phyloP scores from a whole-genome alignment of 768 basidiomycete genomes.

The Collybia mongolica region DNA sequence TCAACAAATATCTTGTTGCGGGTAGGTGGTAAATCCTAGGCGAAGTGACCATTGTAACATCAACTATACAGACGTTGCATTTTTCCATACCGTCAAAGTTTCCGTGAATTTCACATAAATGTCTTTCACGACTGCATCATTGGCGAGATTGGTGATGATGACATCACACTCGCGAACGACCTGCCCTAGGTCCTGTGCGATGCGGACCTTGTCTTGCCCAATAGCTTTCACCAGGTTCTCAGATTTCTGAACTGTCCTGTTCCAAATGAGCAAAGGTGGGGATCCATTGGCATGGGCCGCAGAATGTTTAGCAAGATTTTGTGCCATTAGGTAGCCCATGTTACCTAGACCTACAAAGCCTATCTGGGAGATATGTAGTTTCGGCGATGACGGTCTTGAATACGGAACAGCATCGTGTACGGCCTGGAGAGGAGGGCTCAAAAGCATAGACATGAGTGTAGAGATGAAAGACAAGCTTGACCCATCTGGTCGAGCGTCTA shows the following conservation, averaged over 20 bases:
- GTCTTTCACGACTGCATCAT: constrained; percentile 66
- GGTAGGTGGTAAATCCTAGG: constrained; percentile 39
- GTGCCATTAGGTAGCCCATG: constrained; percentile 78
- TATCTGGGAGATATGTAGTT: constrained; percentile 29
- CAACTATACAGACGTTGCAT: too few species aligned
- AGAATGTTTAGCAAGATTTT: constrained; percentile 67
- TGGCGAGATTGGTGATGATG: constrained; percentile 70
- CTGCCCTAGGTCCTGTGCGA: constrained; percentile 58
- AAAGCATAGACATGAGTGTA: constrained; percentile 18
- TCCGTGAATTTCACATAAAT: constrained; percentile 62
- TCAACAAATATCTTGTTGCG: constrained; percentile 80
- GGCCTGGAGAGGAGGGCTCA: constrained; percentile 14
- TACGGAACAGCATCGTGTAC: constrained; percentile 31
- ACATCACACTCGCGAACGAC: constrained; percentile 69
- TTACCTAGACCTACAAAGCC: constrained; percentile 55
- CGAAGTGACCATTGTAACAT: neutral
- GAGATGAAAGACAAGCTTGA: constrained; percentile 1
- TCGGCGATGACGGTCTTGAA: constrained; percentile 60
- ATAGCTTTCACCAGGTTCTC: constrained; percentile 57
- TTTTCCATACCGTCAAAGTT: constrained; percentile 50
- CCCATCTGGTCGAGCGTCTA: neutral
- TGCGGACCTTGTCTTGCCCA: constrained; percentile 47
- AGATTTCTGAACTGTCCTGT: constrained; percentile 64
- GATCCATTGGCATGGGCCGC: constrained; percentile 30
- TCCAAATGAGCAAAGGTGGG: constrained; percentile 70